Conservation (phyloP, 1,139 yeast species). For the Blastobotrys persicus region DNA sequence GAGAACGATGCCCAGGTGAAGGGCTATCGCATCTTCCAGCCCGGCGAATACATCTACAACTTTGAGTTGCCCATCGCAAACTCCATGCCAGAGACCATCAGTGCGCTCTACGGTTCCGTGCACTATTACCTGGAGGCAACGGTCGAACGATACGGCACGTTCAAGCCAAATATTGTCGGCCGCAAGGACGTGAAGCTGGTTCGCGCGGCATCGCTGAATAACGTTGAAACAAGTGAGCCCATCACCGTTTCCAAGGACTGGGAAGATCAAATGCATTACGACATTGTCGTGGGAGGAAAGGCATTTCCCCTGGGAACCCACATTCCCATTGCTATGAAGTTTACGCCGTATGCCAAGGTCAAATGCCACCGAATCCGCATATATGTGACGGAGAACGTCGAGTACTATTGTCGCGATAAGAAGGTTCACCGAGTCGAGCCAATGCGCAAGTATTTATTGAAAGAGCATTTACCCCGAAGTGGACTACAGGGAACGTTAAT, state of each 20-base stretch:
- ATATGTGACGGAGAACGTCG: conserved; percentile 82
- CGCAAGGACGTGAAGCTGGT: conserved; percentile 62
- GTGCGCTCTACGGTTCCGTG: conserved; percentile 79
- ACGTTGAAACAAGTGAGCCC: conserved; percentile 88
- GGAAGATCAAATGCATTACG: conserved; percentile 90
- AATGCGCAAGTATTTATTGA: conserved; percentile 66
- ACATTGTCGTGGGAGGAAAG: conserved; percentile 84
- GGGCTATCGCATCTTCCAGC: conserved; percentile 51
- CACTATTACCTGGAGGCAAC: conserved; percentile 64
- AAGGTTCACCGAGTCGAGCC: conserved; percentile 94
- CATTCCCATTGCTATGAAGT: conserved; percentile 77
- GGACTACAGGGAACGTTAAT: conserved; percentile 42
- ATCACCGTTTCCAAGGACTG: conserved; percentile 86
- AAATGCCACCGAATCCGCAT: conserved; percentile 82
- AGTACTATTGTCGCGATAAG: conserved; percentile 79
- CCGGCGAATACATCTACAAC: conserved; percentile 89
- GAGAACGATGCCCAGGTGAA: conserved; percentile 34
- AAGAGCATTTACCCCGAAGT: conserved; percentile 72
- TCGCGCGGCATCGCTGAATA: conserved; percentile 72
- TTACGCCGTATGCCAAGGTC: conserved; percentile 85
- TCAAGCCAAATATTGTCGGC: conserved; percentile 71
- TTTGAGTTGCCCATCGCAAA: conserved; percentile 88
- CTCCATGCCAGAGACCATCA: conserved; percentile 75
- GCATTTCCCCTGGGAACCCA: conserved; percentile 79
- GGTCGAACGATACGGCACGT: conserved; percentile 76